A percentile compares a stretch with the other conserved stretches of the same genome.
Evolutionary conservation across 2,329 filamentous ascomycete species (phyloP).

Genomic region (Rutstroemia sp.): DNA sequence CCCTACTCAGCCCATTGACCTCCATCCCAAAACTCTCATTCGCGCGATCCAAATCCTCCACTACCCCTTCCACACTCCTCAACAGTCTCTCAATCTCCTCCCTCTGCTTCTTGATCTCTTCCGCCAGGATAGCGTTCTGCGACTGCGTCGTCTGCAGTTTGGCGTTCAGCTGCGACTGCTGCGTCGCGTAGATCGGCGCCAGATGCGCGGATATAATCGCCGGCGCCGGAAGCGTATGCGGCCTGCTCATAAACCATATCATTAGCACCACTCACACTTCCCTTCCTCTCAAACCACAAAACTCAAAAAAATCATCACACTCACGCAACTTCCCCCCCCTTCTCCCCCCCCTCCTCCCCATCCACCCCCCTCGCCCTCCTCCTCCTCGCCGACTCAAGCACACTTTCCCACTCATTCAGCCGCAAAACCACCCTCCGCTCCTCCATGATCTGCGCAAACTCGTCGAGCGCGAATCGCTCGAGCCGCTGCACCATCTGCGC

Average conservation of each 20-base stretch:
- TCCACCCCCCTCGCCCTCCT: constrained; percentile 12
- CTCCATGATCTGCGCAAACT: constrained; percentile 49
- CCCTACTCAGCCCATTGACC: constrained; percentile 17
- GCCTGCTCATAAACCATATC: constrained; percentile 30
- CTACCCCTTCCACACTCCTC: constrained; percentile 40
- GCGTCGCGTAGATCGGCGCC: constrained; percentile 42
- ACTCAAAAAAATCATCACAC: neutral
- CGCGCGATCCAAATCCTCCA: constrained; percentile 48
- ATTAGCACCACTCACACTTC: no score
- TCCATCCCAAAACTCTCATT: constrained; percentile 22
- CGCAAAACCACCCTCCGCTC: constrained; percentile 46
- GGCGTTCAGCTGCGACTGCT: constrained; percentile 50
- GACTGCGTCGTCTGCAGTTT: constrained; percentile 48
- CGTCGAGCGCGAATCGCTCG: constrained; percentile 46
- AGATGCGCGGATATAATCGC: constrained; percentile 49
- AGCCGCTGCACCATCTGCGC: constrained; percentile 50
- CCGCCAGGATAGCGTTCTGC: constrained; percentile 47
- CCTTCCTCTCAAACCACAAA: neutral
- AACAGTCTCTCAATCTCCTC: constrained; percentile 47
- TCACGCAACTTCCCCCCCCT: neutral
- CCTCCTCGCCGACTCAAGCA: constrained; percentile 43
- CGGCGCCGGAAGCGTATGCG: constrained; percentile 48
- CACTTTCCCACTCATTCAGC: constrained; percentile 51
- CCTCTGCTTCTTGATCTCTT: constrained; percentile 45
- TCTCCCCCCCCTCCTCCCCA: neutral